Percentiles rank a stretch among this genome's conserved stretches.
Conservation (phyloP, 352 stramenopile genomes). For the Phytophthora ramorum region DNA sequence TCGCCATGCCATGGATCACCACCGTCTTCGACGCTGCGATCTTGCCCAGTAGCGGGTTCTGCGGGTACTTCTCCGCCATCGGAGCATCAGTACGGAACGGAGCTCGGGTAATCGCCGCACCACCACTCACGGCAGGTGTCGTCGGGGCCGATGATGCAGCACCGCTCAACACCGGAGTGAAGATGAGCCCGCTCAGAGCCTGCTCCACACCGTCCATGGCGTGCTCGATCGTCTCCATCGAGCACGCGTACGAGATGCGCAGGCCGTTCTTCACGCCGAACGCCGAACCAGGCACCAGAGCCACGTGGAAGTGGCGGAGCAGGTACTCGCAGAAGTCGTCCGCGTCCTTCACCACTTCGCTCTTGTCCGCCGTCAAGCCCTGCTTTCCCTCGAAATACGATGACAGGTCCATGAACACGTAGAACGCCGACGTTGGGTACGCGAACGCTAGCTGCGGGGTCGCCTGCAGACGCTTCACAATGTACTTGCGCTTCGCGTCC, state of each 20-base stretch:
- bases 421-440: slow-evolving; percentile 95
- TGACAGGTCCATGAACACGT: slow-evolving; percentile 94
- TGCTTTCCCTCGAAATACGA: slow-evolving; percentile 77
- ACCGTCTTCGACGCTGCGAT: slow-evolving; percentile 90
- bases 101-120: not conserved
- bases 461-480: slow-evolving; percentile 80
- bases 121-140: not conserved
- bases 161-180: slow-evolving; percentile 8
- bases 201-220: slow-evolving; percentile 74
- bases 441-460: slow-evolving; percentile 88
- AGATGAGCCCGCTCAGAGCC: slow-evolving; percentile 57
- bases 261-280: slow-evolving; percentile 95
- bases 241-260: slow-evolving; percentile 97
- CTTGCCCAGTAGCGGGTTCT: slow-evolving; percentile 78
- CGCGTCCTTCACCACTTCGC: slow-evolving; percentile 53
- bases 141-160: not conserved
- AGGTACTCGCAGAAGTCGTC: slow-evolving; percentile 94
- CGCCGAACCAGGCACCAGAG: slow-evolving; percentile 94
- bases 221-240: slow-evolving; percentile 85
- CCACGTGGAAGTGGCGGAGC: slow-evolving; percentile 92
- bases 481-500: slow-evolving; percentile 92
- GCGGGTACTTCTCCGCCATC: slow-evolving; percentile 53
- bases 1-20: slow-evolving; percentile 94
- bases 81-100: slow-evolving; percentile 5
- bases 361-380: slow-evolving; percentile 44